Percentiles rank a stretch among this genome's conserved stretches.
Conservation (phyloP, 495 filamentous ascomycete genomes). For the Tetracladium setigerum region DNA sequence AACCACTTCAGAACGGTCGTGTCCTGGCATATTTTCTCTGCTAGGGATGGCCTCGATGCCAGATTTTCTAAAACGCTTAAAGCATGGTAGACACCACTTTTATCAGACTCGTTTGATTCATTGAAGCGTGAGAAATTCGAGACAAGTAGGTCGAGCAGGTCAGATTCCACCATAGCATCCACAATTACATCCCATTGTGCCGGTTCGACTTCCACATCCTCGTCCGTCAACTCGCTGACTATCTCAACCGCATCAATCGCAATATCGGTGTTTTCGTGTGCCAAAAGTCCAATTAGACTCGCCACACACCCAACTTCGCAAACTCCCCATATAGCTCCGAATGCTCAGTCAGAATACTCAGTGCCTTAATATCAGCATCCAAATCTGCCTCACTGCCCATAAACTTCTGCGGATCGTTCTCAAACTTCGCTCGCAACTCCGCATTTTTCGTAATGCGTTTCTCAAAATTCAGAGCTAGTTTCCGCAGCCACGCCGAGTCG, state of each 20-base stretch:
- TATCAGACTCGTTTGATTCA: conserved; percentile 71
- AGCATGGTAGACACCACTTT: conserved; percentile 78
- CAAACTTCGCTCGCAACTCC: conserved; percentile 84
- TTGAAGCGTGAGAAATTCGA: conserved; percentile 80
- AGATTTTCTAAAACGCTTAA: conserved; percentile 82
- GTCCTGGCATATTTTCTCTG: conserved; percentile 62
- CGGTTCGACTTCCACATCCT: conserved; percentile 80
- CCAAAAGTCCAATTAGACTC: conserved; percentile 70
- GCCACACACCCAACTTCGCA: conserved; percentile 67
- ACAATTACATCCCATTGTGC: conserved; percentile 79
- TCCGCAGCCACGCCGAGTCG: conserved; percentile 75
- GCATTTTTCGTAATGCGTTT: conserved; percentile 87
- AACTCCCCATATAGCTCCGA: conserved; percentile 81
- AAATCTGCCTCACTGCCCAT: conserved; percentile 75
- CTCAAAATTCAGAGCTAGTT: conserved; percentile 78
- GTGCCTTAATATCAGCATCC: conserved; percentile 79
- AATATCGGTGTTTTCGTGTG: conserved; percentile 97
- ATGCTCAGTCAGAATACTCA: conserved; percentile 84
- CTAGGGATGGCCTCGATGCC: conserved; percentile 57
- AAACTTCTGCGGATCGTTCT: conserved; percentile 75
- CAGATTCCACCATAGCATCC: conserved; percentile 73
- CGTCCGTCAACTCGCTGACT: conserved; percentile 86
- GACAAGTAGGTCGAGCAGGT: conserved; percentile 74
- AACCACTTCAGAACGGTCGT: conserved; percentile 68
- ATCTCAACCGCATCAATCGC: conserved; percentile 89